phyloP scores from a whole-genome alignment of 352 stramenopile species.

The Albugo candida region DNA sequence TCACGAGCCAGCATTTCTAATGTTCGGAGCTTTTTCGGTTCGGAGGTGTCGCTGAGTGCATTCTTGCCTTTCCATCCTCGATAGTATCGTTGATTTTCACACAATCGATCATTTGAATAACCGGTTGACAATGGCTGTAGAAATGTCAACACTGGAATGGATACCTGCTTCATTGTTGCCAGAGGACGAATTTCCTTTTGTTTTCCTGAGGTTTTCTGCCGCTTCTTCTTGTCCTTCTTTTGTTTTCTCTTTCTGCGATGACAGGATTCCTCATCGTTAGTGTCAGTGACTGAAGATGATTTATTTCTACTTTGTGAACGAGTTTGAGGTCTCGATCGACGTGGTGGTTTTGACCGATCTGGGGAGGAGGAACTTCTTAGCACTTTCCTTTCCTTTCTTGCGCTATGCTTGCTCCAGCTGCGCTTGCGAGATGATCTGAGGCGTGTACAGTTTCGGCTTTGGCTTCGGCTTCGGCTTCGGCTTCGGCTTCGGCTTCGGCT shows the following conservation, averaged over 20 bases:
- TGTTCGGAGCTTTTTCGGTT: not conserved
- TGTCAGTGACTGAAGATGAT: not conserved
- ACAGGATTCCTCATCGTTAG: not conserved
- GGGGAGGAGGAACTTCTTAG: not conserved
- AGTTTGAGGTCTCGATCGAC: not conserved
- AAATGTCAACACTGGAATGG: not conserved
- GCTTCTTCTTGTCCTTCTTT: not conserved
- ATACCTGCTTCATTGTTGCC: not conserved
- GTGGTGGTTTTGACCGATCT: not conserved
- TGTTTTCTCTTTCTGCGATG: not conserved
- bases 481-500: not conserved
- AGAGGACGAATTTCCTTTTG: not conserved
- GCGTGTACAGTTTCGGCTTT: not conserved
- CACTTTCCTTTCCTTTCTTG: not conserved
- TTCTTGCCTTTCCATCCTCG: not conserved
- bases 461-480: not conserved
- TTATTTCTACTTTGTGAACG: too few relatives aligned
- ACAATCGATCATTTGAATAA: not conserved
- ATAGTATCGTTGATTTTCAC: not conserved
- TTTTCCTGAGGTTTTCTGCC: not conserved
- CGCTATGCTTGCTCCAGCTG: not conserved
- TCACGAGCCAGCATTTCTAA: slow-evolving; percentile 2
- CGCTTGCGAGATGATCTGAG: not conserved
- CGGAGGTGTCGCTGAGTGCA: not conserved
- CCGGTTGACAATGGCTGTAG: not conserved